These are phyloP conservation scores for Ustulina deusta DNA, from an alignment of 2,329 filamentous ascomycete species.

Conservation along the genomic window DNA sequence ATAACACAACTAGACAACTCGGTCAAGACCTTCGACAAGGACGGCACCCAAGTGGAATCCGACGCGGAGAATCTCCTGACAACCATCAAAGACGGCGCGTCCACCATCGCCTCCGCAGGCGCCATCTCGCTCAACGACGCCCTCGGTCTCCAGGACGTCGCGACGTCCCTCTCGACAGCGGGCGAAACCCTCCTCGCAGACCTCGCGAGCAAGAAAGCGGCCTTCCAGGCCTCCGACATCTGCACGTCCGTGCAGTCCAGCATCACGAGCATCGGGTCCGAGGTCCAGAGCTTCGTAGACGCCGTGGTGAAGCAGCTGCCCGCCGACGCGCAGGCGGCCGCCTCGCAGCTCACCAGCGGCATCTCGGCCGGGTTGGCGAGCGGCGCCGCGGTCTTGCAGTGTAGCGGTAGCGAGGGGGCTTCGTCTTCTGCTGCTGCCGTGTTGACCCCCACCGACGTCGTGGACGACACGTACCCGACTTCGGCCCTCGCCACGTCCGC, in stretches of 20 bases:
- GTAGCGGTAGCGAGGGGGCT: slow-evolving; percentile 24
- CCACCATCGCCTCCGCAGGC: slow-evolving; percentile 29
- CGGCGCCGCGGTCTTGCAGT: slow-evolving; percentile 41
- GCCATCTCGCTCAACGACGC: slow-evolving; percentile 39
- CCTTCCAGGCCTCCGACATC: slow-evolving; percentile 41
- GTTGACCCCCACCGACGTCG: neutral
- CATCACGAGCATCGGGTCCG: slow-evolving; percentile 34
- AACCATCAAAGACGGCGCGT: slow-evolving; percentile 41
- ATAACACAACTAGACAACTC: slow-evolving; percentile 48
- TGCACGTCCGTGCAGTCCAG: slow-evolving; percentile 37
- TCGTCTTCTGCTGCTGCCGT: neutral
- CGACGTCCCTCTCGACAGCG: slow-evolving; percentile 26
- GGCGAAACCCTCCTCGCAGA: slow-evolving; percentile 40
- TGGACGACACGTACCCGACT: slow-evolving; percentile 9
- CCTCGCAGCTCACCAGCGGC: slow-evolving; percentile 25
- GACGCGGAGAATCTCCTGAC: slow-evolving; percentile 44
- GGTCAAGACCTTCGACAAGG: slow-evolving; percentile 47
- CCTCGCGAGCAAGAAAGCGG: slow-evolving; percentile 41
- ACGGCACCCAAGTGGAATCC: slow-evolving; percentile 43
- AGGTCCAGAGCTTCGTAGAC: slow-evolving; percentile 40
- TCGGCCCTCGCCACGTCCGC: slow-evolving; percentile 5
- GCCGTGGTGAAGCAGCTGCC: slow-evolving; percentile 41
- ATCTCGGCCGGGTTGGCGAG: slow-evolving; percentile 37
- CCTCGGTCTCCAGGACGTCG: slow-evolving; percentile 34
- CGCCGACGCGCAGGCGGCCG: slow-evolving; percentile 34